phyloP scores from a whole-genome alignment of 1,284 basidiomycete genomes.

The Irpex rosettiformis region DNA sequence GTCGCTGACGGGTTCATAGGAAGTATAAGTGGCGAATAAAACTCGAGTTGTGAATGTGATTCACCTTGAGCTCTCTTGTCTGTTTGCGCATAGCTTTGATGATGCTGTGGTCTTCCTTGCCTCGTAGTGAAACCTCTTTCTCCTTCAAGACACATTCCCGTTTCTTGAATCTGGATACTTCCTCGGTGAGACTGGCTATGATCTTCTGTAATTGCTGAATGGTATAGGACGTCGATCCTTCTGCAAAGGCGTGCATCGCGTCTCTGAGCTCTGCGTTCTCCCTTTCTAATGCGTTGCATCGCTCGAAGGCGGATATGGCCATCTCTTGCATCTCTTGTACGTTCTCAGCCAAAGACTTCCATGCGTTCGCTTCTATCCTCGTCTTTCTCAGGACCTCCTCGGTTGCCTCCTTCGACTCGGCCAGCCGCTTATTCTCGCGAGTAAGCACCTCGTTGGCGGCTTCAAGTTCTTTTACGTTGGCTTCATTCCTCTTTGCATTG shows the following conservation, averaged over 20 bases:
- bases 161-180: constrained; percentile 16
- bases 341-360: constrained; percentile 17
- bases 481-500: background rate
- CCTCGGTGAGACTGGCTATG: constrained; percentile 15
- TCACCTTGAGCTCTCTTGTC: constrained; percentile 16
- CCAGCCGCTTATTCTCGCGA: constrained; percentile 14
- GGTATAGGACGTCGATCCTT: constrained; percentile 16
- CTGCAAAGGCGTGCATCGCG: constrained; percentile 19
- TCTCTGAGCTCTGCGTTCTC: constrained; percentile 20
- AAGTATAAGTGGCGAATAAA: background rate
- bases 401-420: constrained; percentile 5
- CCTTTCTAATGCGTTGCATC: constrained; percentile 18
- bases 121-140: constrained; percentile 14
- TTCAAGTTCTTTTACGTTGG: constrained; percentile 4
- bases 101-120: constrained; percentile 18
- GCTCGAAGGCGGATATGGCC: constrained; percentile 17
- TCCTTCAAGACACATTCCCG: constrained; percentile 13
- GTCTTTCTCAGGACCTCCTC: constrained; percentile 11
- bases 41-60: background rate
- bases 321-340: constrained; percentile 20
- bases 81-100: constrained; percentile 19
- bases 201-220: constrained; percentile 19
- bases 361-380: constrained; percentile 12
- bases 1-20: constrained; percentile 1
- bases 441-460: constrained; percentile 12